Base-by-base conservation (phyloP, 2,329 filamentous ascomycete genomes). In the Phaeosphaeria sp. region DNA sequence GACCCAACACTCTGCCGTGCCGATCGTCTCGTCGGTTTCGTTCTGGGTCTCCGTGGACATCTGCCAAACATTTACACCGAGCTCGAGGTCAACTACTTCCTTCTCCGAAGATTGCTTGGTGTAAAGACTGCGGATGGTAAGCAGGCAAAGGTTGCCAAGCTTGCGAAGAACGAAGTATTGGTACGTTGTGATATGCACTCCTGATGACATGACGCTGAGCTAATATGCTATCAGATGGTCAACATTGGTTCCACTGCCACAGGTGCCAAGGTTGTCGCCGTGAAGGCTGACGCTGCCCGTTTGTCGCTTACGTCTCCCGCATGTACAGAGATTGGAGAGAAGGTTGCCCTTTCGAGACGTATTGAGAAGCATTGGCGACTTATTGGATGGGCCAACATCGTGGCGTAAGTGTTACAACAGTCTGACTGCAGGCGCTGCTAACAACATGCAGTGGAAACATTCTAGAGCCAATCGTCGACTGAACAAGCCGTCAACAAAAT, bases 241-340 rank as follows among this genome's bases (percentile, higher is more conserved):
- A 99, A 99, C 85, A 99, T 99, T 77, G 95, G 95, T 62, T 97
- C 92, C 39, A 98, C 94, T 10, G 96, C 95, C 47, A 97, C 94
- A 15, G 95, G 95, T 80, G 95, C 95, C 68, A 99, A 98, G 87
- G 92, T 99, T 53, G 87, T 95, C 58, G 94, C 92, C 72, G 96
- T 98, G 77, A 97, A 95, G 87, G 93, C 94, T 74, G 95, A 99
- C 86, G 94, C 93, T 56, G 95, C 95, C 56, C 97, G 97, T 84
- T 86, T 99, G 67, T 90, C 92, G 59, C 84, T 99, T 70, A 98
- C 93, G 60, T 94, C 89, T 77, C 93, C 93, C 46, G 95, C 95
- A 57, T 99, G 95, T 84, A 99, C 95, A 50, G 94, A 96, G 78
- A 90, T 97, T 74, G 93, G 93, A 66, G 94, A 99, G 85, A 98